Base-by-base conservation (phyloP, 345 rosid species). In the Eucalyptus tenuipes region DNA sequence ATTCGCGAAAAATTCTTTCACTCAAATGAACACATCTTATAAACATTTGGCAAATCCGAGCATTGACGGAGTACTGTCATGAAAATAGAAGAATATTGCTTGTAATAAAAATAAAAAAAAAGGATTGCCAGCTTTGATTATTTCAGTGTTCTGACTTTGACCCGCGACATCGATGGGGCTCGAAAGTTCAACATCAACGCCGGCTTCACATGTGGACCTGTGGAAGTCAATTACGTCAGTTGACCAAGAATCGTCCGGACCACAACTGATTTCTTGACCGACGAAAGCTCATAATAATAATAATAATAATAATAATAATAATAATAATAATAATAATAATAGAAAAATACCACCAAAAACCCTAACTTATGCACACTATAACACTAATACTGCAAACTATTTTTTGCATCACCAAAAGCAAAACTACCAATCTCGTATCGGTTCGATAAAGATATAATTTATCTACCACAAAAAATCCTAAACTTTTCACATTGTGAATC, bases 371-470 rank as follows among this genome's bases (percentile, higher is more conserved):
- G 15, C 47, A 12, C 15, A 2, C 8, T 2, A 13, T 71, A 75
- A 10, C 15, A 20, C 47, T 7, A 40, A 10, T 20, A 20, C 13
- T 33, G 4, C 8, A 37, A 75, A 40, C 27, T 40, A 6, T 40
- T 75, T 20, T 40, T 75, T 13, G 8, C 47, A 55, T 55, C 29
- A 55, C 6, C 6, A 55, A 55, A 55, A 55, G 29, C 15, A 75
- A 40, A n/a, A 64, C 40, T 16, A 6, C 27, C 27, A 22, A 75
- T 1, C 47, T 75, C 0, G 5, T 4, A 75, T 2, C 0, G 2
- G 14, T 37, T 3, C 0, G 27, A 71, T 6, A 75, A 75, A 40
- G 5, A 64, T 64, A 15, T 13, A 14, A 16, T n/a, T 64, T 33
- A 4, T 33, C 25, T 33, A 68, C 2, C 24, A 17, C 0, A 6